phyloP scores from a whole-genome alignment of 2,329 filamentous ascomycete genomes.

The Colletotrichum euphorbiae region DNA sequence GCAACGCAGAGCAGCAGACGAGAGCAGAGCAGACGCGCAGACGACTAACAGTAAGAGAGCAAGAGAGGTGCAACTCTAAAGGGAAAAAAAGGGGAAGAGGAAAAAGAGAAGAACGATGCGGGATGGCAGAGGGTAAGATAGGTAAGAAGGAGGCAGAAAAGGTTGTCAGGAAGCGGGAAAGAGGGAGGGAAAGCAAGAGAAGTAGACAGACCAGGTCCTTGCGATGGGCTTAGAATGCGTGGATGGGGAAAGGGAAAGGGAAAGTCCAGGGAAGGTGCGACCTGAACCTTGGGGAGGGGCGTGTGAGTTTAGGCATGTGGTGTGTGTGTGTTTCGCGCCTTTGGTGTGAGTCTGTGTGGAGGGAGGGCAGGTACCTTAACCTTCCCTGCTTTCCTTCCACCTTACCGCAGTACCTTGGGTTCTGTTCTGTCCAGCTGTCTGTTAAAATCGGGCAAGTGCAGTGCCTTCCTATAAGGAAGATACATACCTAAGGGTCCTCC shows the following conservation, averaged over 20 bases:
- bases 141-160: constrained; percentile 31
- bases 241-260: constrained; percentile 14
- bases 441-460: background rate
- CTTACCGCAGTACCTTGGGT: no score
- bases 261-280: constrained; percentile 7
- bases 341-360: constrained; percentile 8
- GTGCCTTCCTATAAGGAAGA: no score
- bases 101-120: constrained; percentile 23
- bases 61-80: constrained; percentile 37
- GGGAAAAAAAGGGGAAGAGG: constrained; percentile 36
- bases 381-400: no score
- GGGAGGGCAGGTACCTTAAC: background rate
- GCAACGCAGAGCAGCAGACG: constrained; percentile 36
- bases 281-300: constrained; percentile 12
- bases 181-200: constrained; percentile 48
- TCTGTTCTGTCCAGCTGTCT: no score
- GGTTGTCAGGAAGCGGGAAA: constrained; percentile 41
- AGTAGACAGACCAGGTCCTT: constrained; percentile 41
- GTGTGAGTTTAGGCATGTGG: constrained; percentile 1
- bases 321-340: background rate
- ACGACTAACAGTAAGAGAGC: constrained; percentile 48
- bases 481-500: no score
- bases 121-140: constrained; percentile 41
- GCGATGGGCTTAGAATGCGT: constrained; percentile 32
- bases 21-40: constrained; percentile 39